Percentiles rank a stretch among this genome's conserved stretches.
These are phyloP conservation scores for Trichoderma cornu-damae DNA, from an alignment of 2,329 filamentous ascomycete genomes.

Conservation along the genomic window DNA sequence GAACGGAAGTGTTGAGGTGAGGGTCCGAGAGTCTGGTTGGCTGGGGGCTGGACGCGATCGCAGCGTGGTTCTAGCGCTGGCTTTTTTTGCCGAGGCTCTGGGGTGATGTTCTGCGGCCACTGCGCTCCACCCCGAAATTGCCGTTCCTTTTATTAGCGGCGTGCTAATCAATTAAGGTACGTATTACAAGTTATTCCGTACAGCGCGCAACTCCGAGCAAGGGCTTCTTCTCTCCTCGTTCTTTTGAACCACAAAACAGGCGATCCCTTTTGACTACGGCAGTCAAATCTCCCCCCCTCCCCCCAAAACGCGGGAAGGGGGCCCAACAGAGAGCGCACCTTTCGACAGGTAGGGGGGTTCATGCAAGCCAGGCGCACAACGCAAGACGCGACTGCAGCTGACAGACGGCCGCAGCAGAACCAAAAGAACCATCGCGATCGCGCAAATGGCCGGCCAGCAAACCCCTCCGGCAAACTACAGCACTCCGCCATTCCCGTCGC, in stretches of 20 bases:
- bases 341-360: no score
- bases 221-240: no score
- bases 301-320: no score
- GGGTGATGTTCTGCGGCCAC: conserved; percentile 12
- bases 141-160: not conserved
- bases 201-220: no score
- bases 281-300: no score
- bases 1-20: not conserved
- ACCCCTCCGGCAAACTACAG: conserved; percentile 50
- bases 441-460: conserved; percentile 26
- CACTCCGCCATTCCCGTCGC: conserved; percentile 70
- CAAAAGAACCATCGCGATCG: not conserved
- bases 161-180: no score
- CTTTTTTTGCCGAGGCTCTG: conserved; percentile 29
- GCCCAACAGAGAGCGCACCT: no score
- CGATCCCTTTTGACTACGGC: no score
- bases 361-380: no score
- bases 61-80: conserved; percentile 6
- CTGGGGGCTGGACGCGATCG: conserved; percentile 6
- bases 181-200: not conserved
- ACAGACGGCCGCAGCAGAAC: not conserved
- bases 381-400: not conserved
- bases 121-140: conserved; percentile 11
- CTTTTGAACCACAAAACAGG: no score
- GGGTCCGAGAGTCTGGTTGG: conserved; percentile 1